Evolutionary conservation across 352 stramenopile species (phyloP).

Genomic region (Phytophthora pinifolia): DNA sequence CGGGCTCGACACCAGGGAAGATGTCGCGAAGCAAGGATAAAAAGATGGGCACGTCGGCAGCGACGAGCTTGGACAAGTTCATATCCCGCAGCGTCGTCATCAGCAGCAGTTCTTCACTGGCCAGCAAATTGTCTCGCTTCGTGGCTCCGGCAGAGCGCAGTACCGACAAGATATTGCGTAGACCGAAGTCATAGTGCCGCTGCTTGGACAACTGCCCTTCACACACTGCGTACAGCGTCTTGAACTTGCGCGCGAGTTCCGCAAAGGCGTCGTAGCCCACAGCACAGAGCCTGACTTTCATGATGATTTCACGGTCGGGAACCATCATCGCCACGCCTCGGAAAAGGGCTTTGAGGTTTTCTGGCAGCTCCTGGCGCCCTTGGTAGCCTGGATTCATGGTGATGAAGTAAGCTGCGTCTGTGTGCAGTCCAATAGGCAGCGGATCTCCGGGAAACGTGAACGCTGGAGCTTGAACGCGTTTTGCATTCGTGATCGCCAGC

Average conservation of each 20-base stretch:
- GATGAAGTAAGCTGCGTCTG: slow-evolving; percentile 85
- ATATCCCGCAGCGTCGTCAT: slow-evolving; percentile 95
- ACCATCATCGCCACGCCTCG: slow-evolving; percentile 97
- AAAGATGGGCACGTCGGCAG: slow-evolving; percentile 92
- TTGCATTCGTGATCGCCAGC: slow-evolving; percentile 81
- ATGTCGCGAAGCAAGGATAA: slow-evolving; percentile 88
- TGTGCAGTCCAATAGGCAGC: slow-evolving; percentile 53
- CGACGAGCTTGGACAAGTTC: slow-evolving; percentile 93
- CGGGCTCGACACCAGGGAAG: slow-evolving; percentile 70
- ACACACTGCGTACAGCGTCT: slow-evolving; percentile 93
- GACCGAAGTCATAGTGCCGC: slow-evolving; percentile 93
- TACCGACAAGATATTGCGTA: slow-evolving; percentile 95
- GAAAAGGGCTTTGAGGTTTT: slow-evolving; percentile 94
- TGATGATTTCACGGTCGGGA: slow-evolving; percentile 97
- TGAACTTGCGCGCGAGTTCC: slow-evolving; percentile 95
- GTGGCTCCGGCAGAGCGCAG: slow-evolving; percentile 94
- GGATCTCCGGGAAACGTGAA: slow-evolving; percentile 75
- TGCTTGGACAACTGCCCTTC: slow-evolving; percentile 94
- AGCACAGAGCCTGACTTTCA: slow-evolving; percentile 93
- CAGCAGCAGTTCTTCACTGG: slow-evolving; percentile 92
- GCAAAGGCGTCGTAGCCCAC: slow-evolving; percentile 92
- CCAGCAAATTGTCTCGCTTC: slow-evolving; percentile 94
- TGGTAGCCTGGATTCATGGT: slow-evolving; percentile 96
- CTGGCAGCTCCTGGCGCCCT: slow-evolving; percentile 89
- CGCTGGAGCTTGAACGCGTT: slow-evolving; percentile 44